Base-by-base conservation (phyloP, 208 protist genomes). In the Zelonia costaricensis region DNA sequence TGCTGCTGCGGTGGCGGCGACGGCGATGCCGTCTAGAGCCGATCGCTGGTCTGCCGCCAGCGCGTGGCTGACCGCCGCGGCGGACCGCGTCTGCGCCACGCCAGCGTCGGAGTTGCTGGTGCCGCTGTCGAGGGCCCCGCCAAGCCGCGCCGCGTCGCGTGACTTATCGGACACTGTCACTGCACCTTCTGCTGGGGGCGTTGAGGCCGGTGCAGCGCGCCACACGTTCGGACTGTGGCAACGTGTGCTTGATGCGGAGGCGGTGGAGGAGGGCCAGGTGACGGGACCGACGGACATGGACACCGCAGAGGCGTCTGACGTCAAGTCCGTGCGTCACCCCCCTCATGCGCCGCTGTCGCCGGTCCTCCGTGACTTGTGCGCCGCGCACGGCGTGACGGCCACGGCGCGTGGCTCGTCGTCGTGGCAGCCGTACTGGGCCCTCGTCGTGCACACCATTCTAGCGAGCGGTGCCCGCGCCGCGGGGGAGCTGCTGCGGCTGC, bases 51-150 rank as follows among this genome's bases (percentile, higher is more conserved):
- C 65, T 20, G 5, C 51, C 5, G 65, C 57, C 0, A 72, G 65
- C 54, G 65, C 33, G 20, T 77, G 73, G 73, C 51, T 69, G 56
- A 69, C 73, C 18, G 16, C 61, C 38, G 73, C 73, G 0, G 66
- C 66, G 0, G 73, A 78, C 58, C 53, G 64, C 16, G 60, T 78
- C 20, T 78, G 73, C 45, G 66, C 73, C 27, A 58, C 63, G 9
- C 39, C 62, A 42, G 36, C 42, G 27, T 16, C 4, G 3, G 57
- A 71, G 25, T 25, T 77, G 15, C 69, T 75, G 20, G 25, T 40
- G 35, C n/a, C 30, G 13, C 22, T 44, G 25, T 15, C 25, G 18
- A 27, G n/a, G n/a, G n/a, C 20, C 10, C n/a, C 0, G 39, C 38
- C 9, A 10, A 6, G 5, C 15, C 38, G 39, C 1, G 5, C n/a